These are phyloP conservation scores for Serendipita sp. DNA, from an alignment of 768 basidiomycete genomes.

Conservation along the genomic window DNA sequence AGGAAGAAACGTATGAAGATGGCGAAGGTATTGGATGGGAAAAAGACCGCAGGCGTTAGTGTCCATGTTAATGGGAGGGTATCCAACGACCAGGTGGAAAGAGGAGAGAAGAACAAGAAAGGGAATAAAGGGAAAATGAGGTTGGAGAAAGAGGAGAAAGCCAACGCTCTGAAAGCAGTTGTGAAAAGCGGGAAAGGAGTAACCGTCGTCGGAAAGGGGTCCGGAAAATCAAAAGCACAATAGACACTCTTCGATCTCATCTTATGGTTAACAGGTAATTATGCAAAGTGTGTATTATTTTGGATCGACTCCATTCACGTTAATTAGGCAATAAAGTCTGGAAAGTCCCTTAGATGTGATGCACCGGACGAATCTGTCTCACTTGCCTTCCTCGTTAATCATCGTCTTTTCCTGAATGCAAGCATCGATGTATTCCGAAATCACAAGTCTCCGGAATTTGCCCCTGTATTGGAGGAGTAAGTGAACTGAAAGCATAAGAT, in stretches of 20 bases:
- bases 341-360: too few relatives aligned
- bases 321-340: too few relatives aligned
- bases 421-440: constrained; percentile 60
- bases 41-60: constrained; percentile 37
- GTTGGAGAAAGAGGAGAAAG: constrained; percentile 66
- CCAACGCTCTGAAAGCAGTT: constrained; percentile 62
- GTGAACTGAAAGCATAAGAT: constrained; percentile 11
- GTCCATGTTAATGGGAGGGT: constrained; percentile 30
- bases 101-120: not conserved
- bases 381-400: constrained; percentile 65
- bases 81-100: constrained; percentile 16
- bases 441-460: constrained; percentile 61
- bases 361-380: not conserved
- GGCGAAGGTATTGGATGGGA: constrained; percentile 37
- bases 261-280: too few relatives aligned
- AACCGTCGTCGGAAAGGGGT: constrained; percentile 65
- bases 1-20: constrained; percentile 37
- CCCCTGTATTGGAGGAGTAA: constrained; percentile 33
- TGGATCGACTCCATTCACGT: too few relatives aligned
- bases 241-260: too few relatives aligned
- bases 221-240: too few relatives aligned
- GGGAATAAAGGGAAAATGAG: constrained; percentile 15
- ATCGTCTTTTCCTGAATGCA: constrained; percentile 74
- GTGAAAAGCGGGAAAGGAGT: constrained; percentile 77
- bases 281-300: too few relatives aligned